Evolutionary conservation across 805 yeast species (phyloP).

Genomic region (Barnettozyma wickerhamii): DNA sequence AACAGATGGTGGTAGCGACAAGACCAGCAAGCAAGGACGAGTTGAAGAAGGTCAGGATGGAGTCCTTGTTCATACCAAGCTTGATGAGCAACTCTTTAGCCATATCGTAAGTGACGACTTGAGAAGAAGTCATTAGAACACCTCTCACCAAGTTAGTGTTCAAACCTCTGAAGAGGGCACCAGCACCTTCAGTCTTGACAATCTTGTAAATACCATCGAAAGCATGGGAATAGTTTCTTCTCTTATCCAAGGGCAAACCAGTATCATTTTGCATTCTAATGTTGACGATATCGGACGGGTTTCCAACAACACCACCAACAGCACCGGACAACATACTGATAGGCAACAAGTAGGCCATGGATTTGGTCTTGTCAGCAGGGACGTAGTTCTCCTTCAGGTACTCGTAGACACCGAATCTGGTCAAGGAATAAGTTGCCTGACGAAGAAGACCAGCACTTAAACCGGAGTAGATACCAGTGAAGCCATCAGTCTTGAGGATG

Average conservation of each 20-base stretch:
- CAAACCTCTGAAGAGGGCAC: constrained; percentile 65
- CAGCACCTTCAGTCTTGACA: constrained; percentile 52
- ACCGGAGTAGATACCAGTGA: constrained; percentile 71
- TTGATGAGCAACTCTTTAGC: constrained; percentile 59
- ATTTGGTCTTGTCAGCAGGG: constrained; percentile 42
- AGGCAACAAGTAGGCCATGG: constrained; percentile 59
- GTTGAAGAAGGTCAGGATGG: constrained; percentile 68
- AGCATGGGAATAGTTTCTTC: constrained; percentile 75
- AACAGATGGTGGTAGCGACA: constrained; percentile 87
- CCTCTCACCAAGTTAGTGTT: constrained; percentile 79
- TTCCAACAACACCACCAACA: constrained; percentile 80
- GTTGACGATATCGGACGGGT: constrained; percentile 84
- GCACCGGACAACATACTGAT: constrained; percentile 85
- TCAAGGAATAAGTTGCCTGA: constrained; percentile 85
- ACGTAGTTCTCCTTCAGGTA: constrained; percentile 54
- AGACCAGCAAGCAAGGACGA: constrained; percentile 80
- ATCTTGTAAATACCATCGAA: constrained; percentile 69
- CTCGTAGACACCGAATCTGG: constrained; percentile 85
- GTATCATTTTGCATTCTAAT: constrained; percentile 91
- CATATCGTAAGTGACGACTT: constrained; percentile 82
- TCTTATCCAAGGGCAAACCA: constrained; percentile 54
- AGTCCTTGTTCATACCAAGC: constrained; percentile 49
- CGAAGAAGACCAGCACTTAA: constrained; percentile 76
- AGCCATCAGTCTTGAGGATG: constrained; percentile 63
- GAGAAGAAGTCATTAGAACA: constrained; percentile 84